These are phyloP conservation scores for Cyathus striatus DNA, from an alignment of 768 basidiomycete genomes.

Conservation along the genomic window DNA sequence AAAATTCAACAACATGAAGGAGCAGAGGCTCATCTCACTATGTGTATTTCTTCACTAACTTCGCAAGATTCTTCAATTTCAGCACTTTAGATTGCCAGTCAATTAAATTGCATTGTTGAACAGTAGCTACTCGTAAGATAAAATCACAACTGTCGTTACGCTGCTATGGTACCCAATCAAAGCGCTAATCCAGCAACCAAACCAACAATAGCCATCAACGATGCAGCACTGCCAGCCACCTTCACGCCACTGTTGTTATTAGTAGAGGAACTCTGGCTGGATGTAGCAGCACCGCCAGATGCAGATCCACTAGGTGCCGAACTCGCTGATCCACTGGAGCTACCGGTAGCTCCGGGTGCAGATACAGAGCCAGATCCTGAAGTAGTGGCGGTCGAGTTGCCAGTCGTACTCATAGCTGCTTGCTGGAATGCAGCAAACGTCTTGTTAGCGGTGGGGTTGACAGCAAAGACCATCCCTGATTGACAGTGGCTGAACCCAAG, in stretches of 20 bases:
- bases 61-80: too few species aligned
- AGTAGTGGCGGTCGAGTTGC: conserved; percentile 5
- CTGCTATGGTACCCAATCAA: conserved; percentile 13
- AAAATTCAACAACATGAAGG: too few species aligned
- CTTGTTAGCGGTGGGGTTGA: conserved; percentile 45
- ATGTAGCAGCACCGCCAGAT: conserved; percentile 7
- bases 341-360: conserved; percentile 6
- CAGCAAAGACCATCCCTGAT: conserved; percentile 57
- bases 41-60: too few species aligned
- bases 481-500: conserved; percentile 38
- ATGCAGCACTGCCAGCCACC: conserved; percentile 25
- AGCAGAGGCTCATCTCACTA: too few species aligned
- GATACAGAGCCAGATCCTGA: conserved; percentile 5
- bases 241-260: conserved; percentile 19
- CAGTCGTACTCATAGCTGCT: conserved; percentile 15
- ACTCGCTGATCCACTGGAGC: conserved; percentile 7
- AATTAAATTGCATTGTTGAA: conserved; percentile 6
- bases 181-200: conserved; percentile 25
- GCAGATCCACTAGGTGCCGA: conserved; percentile 4
- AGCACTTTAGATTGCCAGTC: too few species aligned
- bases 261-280: conserved; percentile 5
- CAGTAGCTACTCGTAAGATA: neutral
- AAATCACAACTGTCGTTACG: neutral
- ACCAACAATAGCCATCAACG: conserved; percentile 23
- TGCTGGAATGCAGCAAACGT: conserved; percentile 44